Conservation (phyloP, 1,284 basidiomycete species). For the Xerocomus minutiporus region DNA sequence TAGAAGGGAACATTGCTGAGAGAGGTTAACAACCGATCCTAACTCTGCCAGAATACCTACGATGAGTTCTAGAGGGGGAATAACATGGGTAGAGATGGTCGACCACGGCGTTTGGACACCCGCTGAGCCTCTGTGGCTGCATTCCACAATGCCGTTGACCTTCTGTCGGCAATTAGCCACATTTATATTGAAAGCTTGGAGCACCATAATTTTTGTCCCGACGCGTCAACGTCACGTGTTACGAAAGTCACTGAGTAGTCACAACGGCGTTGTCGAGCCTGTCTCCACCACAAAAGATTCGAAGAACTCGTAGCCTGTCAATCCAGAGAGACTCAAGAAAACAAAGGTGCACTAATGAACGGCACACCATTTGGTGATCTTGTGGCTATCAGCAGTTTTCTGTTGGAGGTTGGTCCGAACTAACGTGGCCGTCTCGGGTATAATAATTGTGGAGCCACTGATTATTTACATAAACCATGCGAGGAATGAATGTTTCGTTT, state of each 20-base stretch:
- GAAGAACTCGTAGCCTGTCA: too few species aligned
- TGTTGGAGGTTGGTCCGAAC: too few species aligned
- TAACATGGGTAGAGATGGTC: conserved; percentile 8
- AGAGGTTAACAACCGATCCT: background rate
- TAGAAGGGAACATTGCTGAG: conserved; percentile 4
- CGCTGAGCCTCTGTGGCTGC: conserved; percentile 5
- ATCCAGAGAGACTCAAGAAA: too few species aligned
- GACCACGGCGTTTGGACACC: background rate
- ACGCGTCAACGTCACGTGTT: conserved; percentile 28
- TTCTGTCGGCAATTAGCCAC: conserved; percentile 21
- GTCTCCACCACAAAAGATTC: too few species aligned
- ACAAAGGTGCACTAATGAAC: too few species aligned
- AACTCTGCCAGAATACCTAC: background rate
- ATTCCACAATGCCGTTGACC: conserved; percentile 25
- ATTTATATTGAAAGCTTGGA: conserved; percentile 4
- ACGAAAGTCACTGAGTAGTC: conserved; percentile 18
- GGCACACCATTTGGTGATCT: too few species aligned
- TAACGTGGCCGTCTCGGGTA: too few species aligned
- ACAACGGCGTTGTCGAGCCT: too few species aligned
- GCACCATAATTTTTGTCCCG: background rate
- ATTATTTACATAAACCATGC: too few species aligned
- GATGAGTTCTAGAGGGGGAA: conserved; percentile 1
- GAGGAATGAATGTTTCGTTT: too few species aligned
- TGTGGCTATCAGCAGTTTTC: too few species aligned
- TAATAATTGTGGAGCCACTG: too few species aligned